Conservation (phyloP, 306 rosid genomes). For the Purshia tridentata region DNA sequence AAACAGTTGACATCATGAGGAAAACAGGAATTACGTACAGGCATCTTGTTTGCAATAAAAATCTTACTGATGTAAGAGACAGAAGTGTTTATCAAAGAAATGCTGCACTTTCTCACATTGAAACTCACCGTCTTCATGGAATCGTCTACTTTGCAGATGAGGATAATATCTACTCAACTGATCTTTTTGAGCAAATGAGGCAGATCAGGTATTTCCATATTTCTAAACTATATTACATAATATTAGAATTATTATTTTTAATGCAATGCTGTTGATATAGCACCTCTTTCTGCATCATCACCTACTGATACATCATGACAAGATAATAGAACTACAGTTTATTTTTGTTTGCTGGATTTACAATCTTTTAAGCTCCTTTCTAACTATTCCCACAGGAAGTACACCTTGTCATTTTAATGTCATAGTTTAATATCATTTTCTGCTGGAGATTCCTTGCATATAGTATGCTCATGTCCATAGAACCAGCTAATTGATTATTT, state of each 20-base stretch:
- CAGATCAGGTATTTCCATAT: slow-evolving; percentile 63
- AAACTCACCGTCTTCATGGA: slow-evolving; percentile 86
- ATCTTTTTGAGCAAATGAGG: slow-evolving; percentile 78
- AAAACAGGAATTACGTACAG: slow-evolving; percentile 75
- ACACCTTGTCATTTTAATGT: not conserved
- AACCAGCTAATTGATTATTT: not conserved
- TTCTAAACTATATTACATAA: slow-evolving; percentile 12
- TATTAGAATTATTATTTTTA: not conserved
- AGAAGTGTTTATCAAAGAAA: slow-evolving; percentile 66
- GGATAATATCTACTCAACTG: slow-evolving; percentile 51
- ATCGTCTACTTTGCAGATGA: slow-evolving; percentile 83
- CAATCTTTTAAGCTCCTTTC: not conserved
- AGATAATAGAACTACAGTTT: not conserved
- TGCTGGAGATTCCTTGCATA: slow-evolving; percentile 8
- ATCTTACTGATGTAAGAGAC: slow-evolving; percentile 52
- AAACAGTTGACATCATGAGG: slow-evolving; percentile 70
- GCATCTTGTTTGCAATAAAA: slow-evolving; percentile 69
- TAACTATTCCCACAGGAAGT: not conserved
- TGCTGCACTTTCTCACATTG: slow-evolving; percentile 72
- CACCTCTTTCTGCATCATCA: not conserved
- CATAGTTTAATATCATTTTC: not conserved
- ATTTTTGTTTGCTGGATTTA: not conserved
- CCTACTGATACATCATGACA: not conserved
- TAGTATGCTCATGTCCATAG: not conserved
- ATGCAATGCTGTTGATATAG: not conserved